Conservation (phyloP, 345 rosid species). For the Passiflora organensis region DNA sequence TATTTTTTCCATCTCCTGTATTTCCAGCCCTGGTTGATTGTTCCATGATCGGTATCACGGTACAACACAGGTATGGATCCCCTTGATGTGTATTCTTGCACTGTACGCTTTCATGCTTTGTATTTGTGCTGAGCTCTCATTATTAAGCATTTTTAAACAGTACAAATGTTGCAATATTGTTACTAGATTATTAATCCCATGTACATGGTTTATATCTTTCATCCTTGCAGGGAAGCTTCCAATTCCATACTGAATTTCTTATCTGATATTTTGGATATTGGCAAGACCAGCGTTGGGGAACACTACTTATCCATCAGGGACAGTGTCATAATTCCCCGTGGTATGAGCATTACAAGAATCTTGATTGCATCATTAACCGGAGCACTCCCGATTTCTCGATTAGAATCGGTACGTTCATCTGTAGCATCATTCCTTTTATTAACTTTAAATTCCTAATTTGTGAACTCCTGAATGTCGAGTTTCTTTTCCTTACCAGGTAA, state of each 20-base stretch:
- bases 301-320: slow-evolving; percentile 63
- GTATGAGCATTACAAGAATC: slow-evolving; percentile 70
- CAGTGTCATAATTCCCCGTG: slow-evolving; percentile 72
- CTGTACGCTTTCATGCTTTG: background rate
- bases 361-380: slow-evolving; percentile 85
- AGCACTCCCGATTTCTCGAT: slow-evolving; percentile 92
- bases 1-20: slow-evolving; percentile 73
- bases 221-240: slow-evolving; percentile 79
- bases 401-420: slow-evolving; percentile 57
- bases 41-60: slow-evolving; percentile 76
- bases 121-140: too few species aligned
- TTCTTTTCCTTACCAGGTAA: slow-evolving; percentile 40
- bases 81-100: background rate
- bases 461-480: too few species aligned
- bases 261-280: slow-evolving; percentile 80
- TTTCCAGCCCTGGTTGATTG: slow-evolving; percentile 82
- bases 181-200: background rate
- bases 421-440: background rate
- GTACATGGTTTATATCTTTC: background rate
- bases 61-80: slow-evolving; percentile 74
- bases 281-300: slow-evolving; percentile 54
- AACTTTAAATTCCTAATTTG: too few species aligned
- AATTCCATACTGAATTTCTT: slow-evolving; percentile 89
- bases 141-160: too few species aligned
- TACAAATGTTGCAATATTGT: background rate